Percentiles rank a stretch among this genome's conserved stretches.
These are phyloP conservation scores for Myxozyma neglecta DNA, from an alignment of 805 yeast genomes.

Conservation along the genomic window DNA sequence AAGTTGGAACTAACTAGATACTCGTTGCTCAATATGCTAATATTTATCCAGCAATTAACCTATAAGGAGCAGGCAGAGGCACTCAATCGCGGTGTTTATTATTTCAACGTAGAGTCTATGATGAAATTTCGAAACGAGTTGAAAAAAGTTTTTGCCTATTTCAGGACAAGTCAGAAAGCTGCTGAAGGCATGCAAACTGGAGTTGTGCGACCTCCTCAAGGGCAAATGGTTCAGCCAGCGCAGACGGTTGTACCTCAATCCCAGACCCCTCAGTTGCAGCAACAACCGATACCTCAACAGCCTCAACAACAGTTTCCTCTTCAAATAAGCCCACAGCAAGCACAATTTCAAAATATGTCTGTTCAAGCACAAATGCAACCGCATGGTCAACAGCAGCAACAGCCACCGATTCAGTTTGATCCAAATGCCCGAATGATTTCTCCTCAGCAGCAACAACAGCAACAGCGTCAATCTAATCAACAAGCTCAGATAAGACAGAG, in stretches of 20 bases:
- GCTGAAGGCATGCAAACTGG: background rate
- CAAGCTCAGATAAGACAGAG: background rate
- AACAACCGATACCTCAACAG: constrained; percentile 8
- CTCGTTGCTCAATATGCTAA: background rate
- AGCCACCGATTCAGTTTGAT: constrained; percentile 7
- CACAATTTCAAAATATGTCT: background rate
- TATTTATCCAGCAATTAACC: constrained; percentile 14
- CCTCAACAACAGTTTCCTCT: constrained; percentile 1
- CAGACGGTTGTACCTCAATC: background rate
- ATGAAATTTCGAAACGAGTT: constrained; percentile 21
- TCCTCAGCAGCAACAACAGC: constrained; percentile 5
- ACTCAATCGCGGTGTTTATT: constrained; percentile 12
- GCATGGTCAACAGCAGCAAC: constrained; percentile 1
- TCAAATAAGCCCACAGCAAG: background rate
- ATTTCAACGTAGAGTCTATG: constrained; percentile 14
- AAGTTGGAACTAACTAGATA: background rate
- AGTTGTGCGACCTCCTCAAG: constrained; percentile 4
- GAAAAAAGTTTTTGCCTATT: constrained; percentile 19
- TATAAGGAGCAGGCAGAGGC: constrained; percentile 29
- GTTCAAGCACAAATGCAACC: background rate
- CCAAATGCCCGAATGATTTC: constrained; percentile 1
- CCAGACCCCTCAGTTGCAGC: background rate
- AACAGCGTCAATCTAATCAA: too few species aligned
- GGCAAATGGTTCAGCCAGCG: background rate
- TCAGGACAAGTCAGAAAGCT: constrained; percentile 15